A percentile compares a stretch with the other conserved stretches of the same genome.
Evolutionary conservation across 2,329 filamentous ascomycete genomes (phyloP).

Genomic region (Hymenoscyphus linearis): DNA sequence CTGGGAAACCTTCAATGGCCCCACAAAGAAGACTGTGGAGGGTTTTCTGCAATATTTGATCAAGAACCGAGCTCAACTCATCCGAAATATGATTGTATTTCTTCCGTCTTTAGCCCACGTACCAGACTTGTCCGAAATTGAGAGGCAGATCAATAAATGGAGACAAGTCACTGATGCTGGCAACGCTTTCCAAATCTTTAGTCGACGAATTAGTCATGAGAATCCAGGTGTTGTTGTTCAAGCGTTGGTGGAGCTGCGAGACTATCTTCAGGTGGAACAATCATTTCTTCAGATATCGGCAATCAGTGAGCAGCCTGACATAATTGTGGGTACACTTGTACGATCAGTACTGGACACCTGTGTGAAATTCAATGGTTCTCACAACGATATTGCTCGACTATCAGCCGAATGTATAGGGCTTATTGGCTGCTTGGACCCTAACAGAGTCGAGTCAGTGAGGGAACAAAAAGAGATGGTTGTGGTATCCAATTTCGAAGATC

Average conservation of each 20-base stretch:
- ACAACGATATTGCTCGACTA: constrained; percentile 62
- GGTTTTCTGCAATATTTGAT: constrained; percentile 50
- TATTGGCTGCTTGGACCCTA: constrained; percentile 87
- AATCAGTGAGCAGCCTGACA: constrained; percentile 77
- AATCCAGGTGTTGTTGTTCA: constrained; percentile 80
- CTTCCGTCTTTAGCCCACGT: constrained; percentile 75
- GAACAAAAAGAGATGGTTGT: constrained; percentile 81
- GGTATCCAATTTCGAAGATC: constrained; percentile 75
- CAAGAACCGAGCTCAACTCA: constrained; percentile 35
- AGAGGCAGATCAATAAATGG: constrained; percentile 58
- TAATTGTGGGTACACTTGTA: constrained; percentile 64
- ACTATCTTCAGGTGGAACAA: constrained; percentile 69
- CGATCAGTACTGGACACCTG: constrained; percentile 81
- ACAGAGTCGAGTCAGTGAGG: constrained; percentile 74
- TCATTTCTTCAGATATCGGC: constrained; percentile 73
- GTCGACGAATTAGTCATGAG: constrained; percentile 71
- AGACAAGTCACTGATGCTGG: constrained; percentile 61
- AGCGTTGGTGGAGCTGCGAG: constrained; percentile 70
- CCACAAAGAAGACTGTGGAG: constrained; percentile 54
- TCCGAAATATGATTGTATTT: constrained; percentile 64
- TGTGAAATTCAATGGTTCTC: constrained; percentile 68
- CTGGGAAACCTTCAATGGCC: constrained; percentile 63
- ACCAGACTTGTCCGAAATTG: constrained; percentile 61
- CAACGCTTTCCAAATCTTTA: constrained; percentile 65
- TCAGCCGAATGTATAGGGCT: constrained; percentile 81